Percentiles rank a stretch among this genome's conserved stretches.
Evolutionary conservation across 2,329 filamentous ascomycete species (phyloP).

Genomic region (Aphanocladium album): DNA sequence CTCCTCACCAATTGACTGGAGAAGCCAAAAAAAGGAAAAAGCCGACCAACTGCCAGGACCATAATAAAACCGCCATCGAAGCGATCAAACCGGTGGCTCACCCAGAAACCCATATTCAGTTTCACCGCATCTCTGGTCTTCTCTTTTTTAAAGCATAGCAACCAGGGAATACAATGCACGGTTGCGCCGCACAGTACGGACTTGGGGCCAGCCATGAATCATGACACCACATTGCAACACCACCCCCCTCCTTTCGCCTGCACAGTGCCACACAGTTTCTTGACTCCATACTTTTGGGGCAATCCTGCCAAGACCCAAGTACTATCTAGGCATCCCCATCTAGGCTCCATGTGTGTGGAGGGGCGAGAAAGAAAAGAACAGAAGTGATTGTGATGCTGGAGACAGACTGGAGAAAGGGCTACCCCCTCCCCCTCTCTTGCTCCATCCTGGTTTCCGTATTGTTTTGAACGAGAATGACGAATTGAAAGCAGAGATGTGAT

Average conservation of each 20-base stretch:
- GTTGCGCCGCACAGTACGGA: neutral
- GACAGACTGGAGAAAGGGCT: neutral
- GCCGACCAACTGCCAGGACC: neutral
- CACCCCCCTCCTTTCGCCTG: neutral
- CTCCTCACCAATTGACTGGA: neutral
- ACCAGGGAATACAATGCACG: too few species aligned
- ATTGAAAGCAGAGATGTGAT: neutral
- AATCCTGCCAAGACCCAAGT: neutral
- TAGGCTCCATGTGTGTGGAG: neutral
- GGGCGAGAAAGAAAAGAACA: neutral
- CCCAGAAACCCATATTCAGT: neutral
- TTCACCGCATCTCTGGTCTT: neutral
- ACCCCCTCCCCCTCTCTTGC: neutral
- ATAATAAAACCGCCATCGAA: neutral
- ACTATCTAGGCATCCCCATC: neutral
- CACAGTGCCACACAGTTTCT: conserved; percentile 7
- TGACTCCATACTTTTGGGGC: neutral
- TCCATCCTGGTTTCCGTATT: neutral
- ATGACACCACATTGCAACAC: neutral
- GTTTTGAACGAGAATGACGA: neutral
- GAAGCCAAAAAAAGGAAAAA: neutral
- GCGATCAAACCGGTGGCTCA: neutral
- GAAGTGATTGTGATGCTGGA: neutral
- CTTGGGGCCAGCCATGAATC: neutral
- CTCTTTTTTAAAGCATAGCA: neutral